Evolutionary conservation across 176 grass and related monocot species (phyloP).

Genomic region (Puccinellia tenuiflora): DNA sequence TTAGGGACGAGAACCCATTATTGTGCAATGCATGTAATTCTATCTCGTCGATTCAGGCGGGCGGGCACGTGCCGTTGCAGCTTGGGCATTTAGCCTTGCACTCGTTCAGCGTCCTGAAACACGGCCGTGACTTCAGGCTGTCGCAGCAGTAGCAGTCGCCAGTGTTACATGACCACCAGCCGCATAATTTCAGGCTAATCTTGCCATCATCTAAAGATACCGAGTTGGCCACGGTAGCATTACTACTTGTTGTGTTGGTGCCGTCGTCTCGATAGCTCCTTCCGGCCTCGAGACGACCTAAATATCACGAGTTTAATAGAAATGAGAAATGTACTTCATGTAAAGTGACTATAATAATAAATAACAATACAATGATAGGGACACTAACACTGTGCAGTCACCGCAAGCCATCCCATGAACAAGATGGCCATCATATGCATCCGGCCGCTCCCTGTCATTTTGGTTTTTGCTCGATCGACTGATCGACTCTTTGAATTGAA

Average conservation of each 20-base stretch:
- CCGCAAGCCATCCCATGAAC: background rate
- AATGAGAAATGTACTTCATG: background rate
- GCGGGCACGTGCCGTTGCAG: background rate
- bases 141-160: background rate
- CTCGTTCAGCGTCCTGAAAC: background rate
- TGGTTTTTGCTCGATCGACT: background rate
- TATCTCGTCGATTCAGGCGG: background rate
- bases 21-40: background rate
- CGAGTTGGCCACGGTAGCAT: background rate
- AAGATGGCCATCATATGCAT: background rate
- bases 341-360: background rate
- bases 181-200: background rate
- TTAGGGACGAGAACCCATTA: no score
- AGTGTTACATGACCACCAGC: background rate
- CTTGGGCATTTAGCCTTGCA: background rate
- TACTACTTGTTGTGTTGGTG: background rate
- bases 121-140: background rate
- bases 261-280: background rate
- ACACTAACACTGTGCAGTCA: background rate
- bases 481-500: background rate
- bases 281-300: background rate
- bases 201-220: background rate
- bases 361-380: background rate
- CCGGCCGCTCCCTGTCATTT: background rate
- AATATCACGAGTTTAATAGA: background rate